A percentile compares a stretch with the other conserved stretches of the same genome.
phyloP scores from a whole-genome alignment of 169 alveolate species.

The Amoebophrya sp. region DNA sequence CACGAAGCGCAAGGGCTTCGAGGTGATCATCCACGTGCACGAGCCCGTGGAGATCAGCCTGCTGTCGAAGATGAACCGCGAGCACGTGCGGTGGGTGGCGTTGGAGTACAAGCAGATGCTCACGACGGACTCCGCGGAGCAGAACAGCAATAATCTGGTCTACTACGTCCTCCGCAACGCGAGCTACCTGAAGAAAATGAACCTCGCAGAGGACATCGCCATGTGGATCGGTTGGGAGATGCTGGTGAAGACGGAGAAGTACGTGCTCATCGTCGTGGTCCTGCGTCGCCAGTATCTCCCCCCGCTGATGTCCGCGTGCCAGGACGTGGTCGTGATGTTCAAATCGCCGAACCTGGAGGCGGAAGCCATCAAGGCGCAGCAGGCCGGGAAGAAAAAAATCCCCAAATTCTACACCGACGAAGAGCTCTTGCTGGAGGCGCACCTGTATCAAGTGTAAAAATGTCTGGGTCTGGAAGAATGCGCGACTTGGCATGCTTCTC shows the following conservation, averaged over 20 bases:
- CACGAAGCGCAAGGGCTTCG: not conserved
- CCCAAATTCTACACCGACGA: no score
- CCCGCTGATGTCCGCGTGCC: not conserved
- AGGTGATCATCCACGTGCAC: not conserved
- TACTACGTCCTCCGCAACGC: not conserved
- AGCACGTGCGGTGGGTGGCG: not conserved
- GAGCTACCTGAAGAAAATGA: not conserved
- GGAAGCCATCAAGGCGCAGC: no score
- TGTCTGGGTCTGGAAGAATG: no score
- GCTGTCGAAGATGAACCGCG: not conserved
- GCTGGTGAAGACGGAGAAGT: not conserved
- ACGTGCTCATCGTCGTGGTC: not conserved
- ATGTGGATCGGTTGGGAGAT: not conserved
- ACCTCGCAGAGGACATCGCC: not conserved
- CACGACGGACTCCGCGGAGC: not conserved
- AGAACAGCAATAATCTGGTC: no score
- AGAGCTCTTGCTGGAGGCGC: no score
- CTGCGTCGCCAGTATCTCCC: not conserved
- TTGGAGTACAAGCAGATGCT: not conserved
- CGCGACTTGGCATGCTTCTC: no score
- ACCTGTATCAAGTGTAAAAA: no score
- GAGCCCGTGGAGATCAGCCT: not conserved
- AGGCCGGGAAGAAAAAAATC: no score
- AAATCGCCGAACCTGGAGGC: not conserved
- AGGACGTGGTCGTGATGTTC: not conserved